phyloP scores from a whole-genome alignment of 2,329 filamentous ascomycete genomes.

The Botrytis porri region DNA sequence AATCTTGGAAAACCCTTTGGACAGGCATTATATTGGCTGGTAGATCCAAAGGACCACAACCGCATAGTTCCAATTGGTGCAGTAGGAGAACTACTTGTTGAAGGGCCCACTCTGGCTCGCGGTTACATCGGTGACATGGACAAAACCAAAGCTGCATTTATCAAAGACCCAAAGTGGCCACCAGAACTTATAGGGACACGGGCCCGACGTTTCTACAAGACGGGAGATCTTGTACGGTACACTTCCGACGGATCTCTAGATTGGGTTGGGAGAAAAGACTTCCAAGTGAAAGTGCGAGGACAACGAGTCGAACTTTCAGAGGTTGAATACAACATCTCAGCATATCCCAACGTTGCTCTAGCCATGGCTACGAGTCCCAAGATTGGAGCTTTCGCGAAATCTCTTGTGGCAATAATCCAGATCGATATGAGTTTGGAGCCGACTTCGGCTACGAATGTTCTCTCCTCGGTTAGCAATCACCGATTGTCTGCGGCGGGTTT shows the following conservation, averaged over 20 bases:
- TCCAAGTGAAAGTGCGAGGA: slow-evolving; percentile 63
- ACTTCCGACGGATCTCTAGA: slow-evolving; percentile 56
- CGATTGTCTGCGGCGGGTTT: not conserved
- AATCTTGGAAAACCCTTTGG: slow-evolving; percentile 12
- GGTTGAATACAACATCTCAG: slow-evolving; percentile 42
- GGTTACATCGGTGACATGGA: slow-evolving; percentile 42
- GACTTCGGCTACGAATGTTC: not conserved
- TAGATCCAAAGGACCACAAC: slow-evolving; percentile 41
- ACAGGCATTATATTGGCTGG: slow-evolving; percentile 37
- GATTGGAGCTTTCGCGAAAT: slow-evolving; percentile 8
- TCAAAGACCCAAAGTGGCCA: slow-evolving; percentile 37
- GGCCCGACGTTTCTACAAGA: slow-evolving; percentile 52
- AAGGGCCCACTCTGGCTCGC: slow-evolving; percentile 40
- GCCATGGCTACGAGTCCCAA: slow-evolving; percentile 16
- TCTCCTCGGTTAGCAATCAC: slow-evolving; percentile 6
- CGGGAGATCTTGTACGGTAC: slow-evolving; percentile 54
- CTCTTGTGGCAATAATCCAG: slow-evolving; percentile 17
- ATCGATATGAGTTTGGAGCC: not conserved
- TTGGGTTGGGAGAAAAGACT: slow-evolving; percentile 61
- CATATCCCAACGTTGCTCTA: not conserved
- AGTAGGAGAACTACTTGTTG: slow-evolving; percentile 42
- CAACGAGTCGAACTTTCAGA: slow-evolving; percentile 63
- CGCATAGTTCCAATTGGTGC: slow-evolving; percentile 38
- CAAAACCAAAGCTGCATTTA: slow-evolving; percentile 40
- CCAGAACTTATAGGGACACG: slow-evolving; percentile 18